Base-by-base conservation (phyloP, 2,329 filamentous ascomycete genomes). In the Plectosphaerella plurivora region DNA sequence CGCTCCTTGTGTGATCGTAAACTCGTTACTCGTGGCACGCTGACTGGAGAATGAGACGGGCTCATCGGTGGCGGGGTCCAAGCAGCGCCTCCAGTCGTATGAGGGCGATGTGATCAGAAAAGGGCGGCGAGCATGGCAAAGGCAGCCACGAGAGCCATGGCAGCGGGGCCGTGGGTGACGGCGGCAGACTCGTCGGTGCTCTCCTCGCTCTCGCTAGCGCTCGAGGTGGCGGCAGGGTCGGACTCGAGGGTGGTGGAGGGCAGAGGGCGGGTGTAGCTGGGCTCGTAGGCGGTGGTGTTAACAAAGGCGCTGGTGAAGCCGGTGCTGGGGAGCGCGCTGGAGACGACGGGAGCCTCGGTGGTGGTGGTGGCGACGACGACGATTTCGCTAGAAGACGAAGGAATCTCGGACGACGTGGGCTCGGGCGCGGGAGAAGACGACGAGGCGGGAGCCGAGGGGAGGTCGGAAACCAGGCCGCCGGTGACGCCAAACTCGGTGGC, bases 371-470 rank as follows among this genome's bases (percentile, higher is more conserved):
- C 48, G 25, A 49, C 18, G 20, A 50, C 39, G 39, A 50, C 39
- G 47, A 37, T 33, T 33, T 33, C 28, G 46, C 18, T 48, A 37
- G 47, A 33, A 18, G 47, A 33, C 14, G 48, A 44, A 5, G 16
- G 33, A 25, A 97, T 69, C 55, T 87, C 82, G 44, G 87, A 80
- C 52, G 77, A 77, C 5, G 72, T 78, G 36, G 82, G 58, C 18
- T 79, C 75, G 58, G 76, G 74, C 25, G 70, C 65, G 14, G 54
- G 54, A 16, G 74, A 84, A 54, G 92, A 96, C 10, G 61, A 58
- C 9, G 65, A 58, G 24, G 69, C 60, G 11, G 65, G 67, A 10
- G 71, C 66, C 45, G 68, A 63, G 51, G 73, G 64, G 24, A 75
- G 72, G 56, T 76, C 71, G 48, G 73, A 73, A 49, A 72, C 67